Evolutionary conservation across 306 rosid genomes (phyloP), one percentile per base, ranked within the genome.

Genomic region (Senna tora): DNA sequence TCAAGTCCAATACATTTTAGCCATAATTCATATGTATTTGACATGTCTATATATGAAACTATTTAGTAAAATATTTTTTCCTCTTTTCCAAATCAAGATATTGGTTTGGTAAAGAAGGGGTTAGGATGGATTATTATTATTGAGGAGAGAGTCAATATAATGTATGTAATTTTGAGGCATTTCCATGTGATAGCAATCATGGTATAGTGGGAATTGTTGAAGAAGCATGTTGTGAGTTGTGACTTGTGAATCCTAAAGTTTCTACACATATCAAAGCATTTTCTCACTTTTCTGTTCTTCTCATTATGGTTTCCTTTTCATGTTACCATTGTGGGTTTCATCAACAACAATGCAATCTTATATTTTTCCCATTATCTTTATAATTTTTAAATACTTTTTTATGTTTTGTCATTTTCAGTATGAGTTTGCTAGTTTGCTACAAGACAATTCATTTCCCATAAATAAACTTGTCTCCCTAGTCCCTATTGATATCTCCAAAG

Each of bases 301-400:
- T 71, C 7, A 65, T 65, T 8, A 39, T 20, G 33, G 5, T 34
- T 50, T 67, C 36, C 7, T 32, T 50, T 19, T 33, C 32, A 7
- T 43, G 12, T 34, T 13, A 34, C 19, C 52, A 32, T 68, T 47
- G 80, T 58, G 69, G 56, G 15, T 58, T 67, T 75, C 67, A 14
- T 36, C 69, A 58, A 21, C 38, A 22, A 15, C 22, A 22, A 15
- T 17, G 16, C 36, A 57, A 32, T 41, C 36, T 56, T 75, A 6
- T 53, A n/a, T n/a, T n/a, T 63, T 38, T 16, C 9, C 20, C 2
- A 41, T 3, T 10, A 41, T 7, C 13, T 7, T 41, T 7, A 25
- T 25, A 7, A 8, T 0, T 41, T 10, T 10, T 41, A 25, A 25
- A 25, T 25, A 25, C 1, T 25, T 25, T 25, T 25, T 25, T 25